Evolutionary conservation across 345 rosid species (phyloP), one percentile per base, ranked within the genome.

Genomic region (Ceriops decandra): DNA sequence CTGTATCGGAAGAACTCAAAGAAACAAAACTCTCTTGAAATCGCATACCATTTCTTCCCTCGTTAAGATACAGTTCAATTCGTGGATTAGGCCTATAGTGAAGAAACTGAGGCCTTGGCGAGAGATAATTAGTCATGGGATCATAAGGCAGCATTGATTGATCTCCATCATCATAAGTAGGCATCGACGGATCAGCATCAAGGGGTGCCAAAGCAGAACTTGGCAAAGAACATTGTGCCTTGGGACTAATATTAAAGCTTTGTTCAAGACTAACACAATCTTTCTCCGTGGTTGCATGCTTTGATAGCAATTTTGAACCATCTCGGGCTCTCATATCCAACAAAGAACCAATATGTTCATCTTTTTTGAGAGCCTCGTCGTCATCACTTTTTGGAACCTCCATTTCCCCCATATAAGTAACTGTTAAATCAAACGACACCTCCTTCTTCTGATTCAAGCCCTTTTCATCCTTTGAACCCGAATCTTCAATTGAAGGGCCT

Each of bases 51-150:
- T 77, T 82, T 63, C 69, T 76, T 65, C 72, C 79, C 57, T 76
- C 71, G 24, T 79, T 78, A 38, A 69, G 77, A 38, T 68, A 80
- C 46, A 72, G 76, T 68, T 78, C 81, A 13, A 86, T 73, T 59
- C 89, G 69, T 6, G 88, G 93, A 76, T 87, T 87, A 4, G 90
- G 92, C 62, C 73, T 82, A 49, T 88, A 85, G 33, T 69, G 85
- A 49, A 82, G 86, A 73, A 85, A 88, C 75, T 68, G 85, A 57
- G 90, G 90, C 79, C 92, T 84, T 16, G 92, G 90, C 3, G 92
- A 82, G 52, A 80, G 82, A 66, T 76, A 85, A 72, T 88, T 88
- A 52, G 81, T 82, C 64, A 81, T 74, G 27, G 87, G 90, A 73
- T 85, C 90, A 66, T 82, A 90, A 60, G 90, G 88, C 58, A 74